Conservation (phyloP, 192 early-diverging fungal species). For the Coemansia sp. region DNA sequence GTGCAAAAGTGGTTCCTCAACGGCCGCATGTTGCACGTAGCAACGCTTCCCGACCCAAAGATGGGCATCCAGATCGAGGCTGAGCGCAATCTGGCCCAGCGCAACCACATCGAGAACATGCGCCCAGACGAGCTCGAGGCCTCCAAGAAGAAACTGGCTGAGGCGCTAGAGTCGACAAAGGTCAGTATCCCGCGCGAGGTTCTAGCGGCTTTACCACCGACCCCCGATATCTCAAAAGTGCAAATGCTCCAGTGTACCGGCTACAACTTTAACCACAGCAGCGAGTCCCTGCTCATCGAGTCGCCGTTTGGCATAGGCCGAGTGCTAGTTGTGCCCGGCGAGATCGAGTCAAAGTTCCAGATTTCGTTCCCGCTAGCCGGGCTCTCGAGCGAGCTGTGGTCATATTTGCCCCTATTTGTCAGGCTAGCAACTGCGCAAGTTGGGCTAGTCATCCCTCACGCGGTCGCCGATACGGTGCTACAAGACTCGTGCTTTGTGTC, state of each 20-base stretch:
- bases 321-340: conserved; percentile 26
- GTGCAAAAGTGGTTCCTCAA: conserved; percentile 51
- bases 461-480: conserved; percentile 13
- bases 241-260: conserved; percentile 26
- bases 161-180: conserved; percentile 41
- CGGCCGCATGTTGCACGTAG: conserved; percentile 34
- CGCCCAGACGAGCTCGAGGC: conserved; percentile 14
- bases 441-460: conserved; percentile 36
- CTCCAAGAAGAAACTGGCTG: conserved; percentile 48
- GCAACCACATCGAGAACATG: conserved; percentile 40
- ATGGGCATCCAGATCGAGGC: conserved; percentile 51
- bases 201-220: conserved; percentile 66
- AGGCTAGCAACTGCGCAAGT: conserved; percentile 22
- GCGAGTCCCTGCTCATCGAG: background rate
- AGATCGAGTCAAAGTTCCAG: conserved; percentile 32
- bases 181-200: conserved; percentile 60
- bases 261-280: conserved; percentile 23
- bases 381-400: conserved; percentile 32
- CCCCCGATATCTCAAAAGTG: conserved; percentile 61
- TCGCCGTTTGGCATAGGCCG: conserved; percentile 48
- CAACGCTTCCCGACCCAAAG: conserved; percentile 44
- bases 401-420: conserved; percentile 45
- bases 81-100: conserved; percentile 49
- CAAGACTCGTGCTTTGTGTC: conserved; percentile 22
- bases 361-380: conserved; percentile 45